Evolutionary conservation across 2,329 filamentous ascomycete species (phyloP), one percentile per base, ranked within the genome.

Genomic region (Calonectria fujianensis): DNA sequence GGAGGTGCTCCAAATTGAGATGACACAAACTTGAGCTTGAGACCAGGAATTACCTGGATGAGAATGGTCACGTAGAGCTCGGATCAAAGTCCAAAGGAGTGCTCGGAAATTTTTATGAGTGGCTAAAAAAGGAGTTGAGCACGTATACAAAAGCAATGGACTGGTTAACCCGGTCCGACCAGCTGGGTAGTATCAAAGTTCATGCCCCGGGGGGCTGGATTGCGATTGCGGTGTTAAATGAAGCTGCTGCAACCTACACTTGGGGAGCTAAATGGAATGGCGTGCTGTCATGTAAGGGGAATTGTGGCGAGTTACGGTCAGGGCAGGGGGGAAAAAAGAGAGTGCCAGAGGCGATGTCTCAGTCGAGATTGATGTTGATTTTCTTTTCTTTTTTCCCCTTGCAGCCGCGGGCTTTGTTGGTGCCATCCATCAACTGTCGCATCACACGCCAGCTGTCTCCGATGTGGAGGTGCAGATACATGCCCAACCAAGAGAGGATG

Each of bases 101-200:
- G 57, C 13, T 39, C 35, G 32, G 32, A 41, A 29, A 41, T 41
- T 29, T 41, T 63, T 20, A 24, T 27, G 24, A 29, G 37, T 9
- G 57, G 18, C 14, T 41, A 39, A 63, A 63, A 41, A 27, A 20
- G 37, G 18, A 63, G 37, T 14, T 16, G 57, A 41, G 35, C 29
- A 29, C n/a, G 57, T 41, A 29, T 41, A n/a, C 57, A 41, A 16
- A 63, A 32, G 24, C n/a, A 14, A 41, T 39, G 35, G 24, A 31
- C n/a, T 27, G 24, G 57, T 41, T 9, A 27, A 32, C 16, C 31
- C 24, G 16, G 57, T 35, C 35, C 35, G 35, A 24, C 57, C n/a
- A 61, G 50, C 20, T 71, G 63, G 66, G 54, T 68, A 37, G 66
- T n/a, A 59, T 63, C 50, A 68, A 69, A 77, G 50, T 74, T 77